phyloP scores from a whole-genome alignment of 306 rosid species.

The Erythrophleum fordii region DNA sequence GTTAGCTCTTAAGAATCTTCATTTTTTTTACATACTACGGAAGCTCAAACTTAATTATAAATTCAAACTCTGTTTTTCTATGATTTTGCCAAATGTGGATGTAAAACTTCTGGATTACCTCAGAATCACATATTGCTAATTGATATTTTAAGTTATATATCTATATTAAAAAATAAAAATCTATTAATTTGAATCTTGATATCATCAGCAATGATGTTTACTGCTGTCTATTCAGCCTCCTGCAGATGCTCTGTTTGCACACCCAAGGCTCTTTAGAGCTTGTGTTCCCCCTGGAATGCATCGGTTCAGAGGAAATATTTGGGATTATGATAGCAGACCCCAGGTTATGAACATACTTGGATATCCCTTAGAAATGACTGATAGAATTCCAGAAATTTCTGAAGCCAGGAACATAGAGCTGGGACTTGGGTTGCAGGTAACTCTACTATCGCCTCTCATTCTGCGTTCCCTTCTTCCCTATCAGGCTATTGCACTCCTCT shows the following conservation, averaged over 20 bases:
- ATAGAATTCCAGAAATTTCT: slow-evolving; percentile 77
- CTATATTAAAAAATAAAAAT: background rate
- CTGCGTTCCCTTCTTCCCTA: background rate
- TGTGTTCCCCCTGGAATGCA: slow-evolving; percentile 99
- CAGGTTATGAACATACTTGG: slow-evolving; percentile 75
- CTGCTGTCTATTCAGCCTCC: slow-evolving; percentile 72
- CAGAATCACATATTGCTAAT: background rate
- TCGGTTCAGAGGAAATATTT: slow-evolving; percentile 90
- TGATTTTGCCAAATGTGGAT: slow-evolving; percentile 5
- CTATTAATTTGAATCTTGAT: background rate
- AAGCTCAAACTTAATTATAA: slow-evolving; percentile 2
- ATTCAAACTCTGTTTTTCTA: slow-evolving; percentile 11
- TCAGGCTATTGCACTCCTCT: background rate
- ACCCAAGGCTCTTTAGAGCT: slow-evolving; percentile 94
- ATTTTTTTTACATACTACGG: background rate
- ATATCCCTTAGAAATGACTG: slow-evolving; percentile 69
- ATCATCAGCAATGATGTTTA: slow-evolving; percentile 38
- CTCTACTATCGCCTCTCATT: slow-evolving; percentile 20
- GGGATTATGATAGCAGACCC: slow-evolving; percentile 88
- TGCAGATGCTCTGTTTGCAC: slow-evolving; percentile 94
- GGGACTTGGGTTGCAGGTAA: slow-evolving; percentile 96
- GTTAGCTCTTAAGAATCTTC: background rate
- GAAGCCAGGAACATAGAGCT: slow-evolving; percentile 90
- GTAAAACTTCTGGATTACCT: background rate
- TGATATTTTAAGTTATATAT: background rate